Evolutionary conservation across 306 rosid genomes (phyloP), one percentile per base, ranked within the genome.

Genomic region (Dryas alaskensis): DNA sequence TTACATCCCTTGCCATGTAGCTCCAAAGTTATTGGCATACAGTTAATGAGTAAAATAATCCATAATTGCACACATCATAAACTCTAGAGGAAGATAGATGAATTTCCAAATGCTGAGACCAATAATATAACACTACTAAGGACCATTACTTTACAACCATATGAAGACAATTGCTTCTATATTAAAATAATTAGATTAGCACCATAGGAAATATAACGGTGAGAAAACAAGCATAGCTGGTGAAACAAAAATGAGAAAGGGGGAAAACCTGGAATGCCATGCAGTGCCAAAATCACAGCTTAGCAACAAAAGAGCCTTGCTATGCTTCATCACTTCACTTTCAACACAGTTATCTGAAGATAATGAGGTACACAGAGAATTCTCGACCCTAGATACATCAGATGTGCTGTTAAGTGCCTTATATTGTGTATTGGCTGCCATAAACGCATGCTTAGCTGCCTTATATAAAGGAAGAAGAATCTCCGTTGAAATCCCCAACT

Each of bases 271-370:
- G 80, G 87, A 83, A 87, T 89, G 87, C 98, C 98, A 89, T 37
- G 98, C 95, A 52, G 96, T 89, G 60, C 89, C 80, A 54, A 88
- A 92, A 81, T 94, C 98, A 74, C 84, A 86, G 82, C 97, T 94
- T 72, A 88, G 83, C 84, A 94, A 73, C 73, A 92, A 72, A 69
- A 92, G 82, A 49, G 92, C 86, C 83, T 64, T 82, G 86, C 97
- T 87, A 67, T 85, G 89, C 80, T 83, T 92, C 91, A 91, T 75
- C 77, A 89, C 87, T 11, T 72, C 80, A 51, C 70, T 79, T 80
- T 84, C 91, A 78, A 84, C 54, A 55, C 54, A 51, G 62, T 71
- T 72, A 80, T 50, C 61, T n/a, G 78, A 73, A 62, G 87, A 79
- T 52, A 71, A 27, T 16, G 84, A 39, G n/a, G 69, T 60, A 61